These are phyloP conservation scores for Colletotrichum chlorophyti DNA, from an alignment of 2,329 filamentous ascomycete species.

Conservation along the genomic window DNA sequence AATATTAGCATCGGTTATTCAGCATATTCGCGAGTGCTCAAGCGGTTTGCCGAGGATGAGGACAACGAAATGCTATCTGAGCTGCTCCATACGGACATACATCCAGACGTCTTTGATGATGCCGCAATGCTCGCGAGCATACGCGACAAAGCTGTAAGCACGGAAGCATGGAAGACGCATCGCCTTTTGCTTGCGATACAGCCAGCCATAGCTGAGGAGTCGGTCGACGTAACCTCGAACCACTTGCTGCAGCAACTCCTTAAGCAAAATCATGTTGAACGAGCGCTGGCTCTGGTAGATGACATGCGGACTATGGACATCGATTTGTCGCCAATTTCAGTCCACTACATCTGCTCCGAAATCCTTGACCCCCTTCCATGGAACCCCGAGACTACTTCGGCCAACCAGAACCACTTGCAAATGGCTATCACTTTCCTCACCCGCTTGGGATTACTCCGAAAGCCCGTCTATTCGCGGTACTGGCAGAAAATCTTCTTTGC, in stretches of 20 bases:
- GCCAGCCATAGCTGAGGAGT: slow-evolving; percentile 39
- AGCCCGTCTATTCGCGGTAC: slow-evolving; percentile 40
- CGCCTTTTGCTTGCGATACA: slow-evolving; percentile 53
- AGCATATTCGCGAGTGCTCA: slow-evolving; percentile 70
- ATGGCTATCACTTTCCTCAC: slow-evolving; percentile 14
- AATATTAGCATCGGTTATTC: slow-evolving; percentile 69
- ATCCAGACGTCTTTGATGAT: slow-evolving; percentile 63
- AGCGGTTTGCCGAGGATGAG: slow-evolving; percentile 65
- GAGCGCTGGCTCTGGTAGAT: slow-evolving; percentile 42
- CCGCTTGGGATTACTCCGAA: slow-evolving; percentile 6
- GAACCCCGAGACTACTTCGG: background rate
- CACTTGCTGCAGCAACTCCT: slow-evolving; percentile 39
- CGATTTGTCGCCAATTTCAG: slow-evolving; percentile 31
- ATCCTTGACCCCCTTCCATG: slow-evolving; percentile 15
- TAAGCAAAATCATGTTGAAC: slow-evolving; percentile 33
- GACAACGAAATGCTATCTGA: slow-evolving; percentile 56
- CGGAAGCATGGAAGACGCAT: slow-evolving; percentile 49
- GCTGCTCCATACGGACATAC: slow-evolving; percentile 57
- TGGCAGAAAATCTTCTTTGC: slow-evolving; percentile 53
- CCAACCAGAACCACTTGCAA: background rate
- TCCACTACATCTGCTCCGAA: slow-evolving; percentile 14
- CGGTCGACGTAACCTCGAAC: slow-evolving; percentile 40
- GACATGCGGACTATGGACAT: slow-evolving; percentile 44
- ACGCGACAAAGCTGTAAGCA: slow-evolving; percentile 39
- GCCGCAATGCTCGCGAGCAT: slow-evolving; percentile 46